A percentile compares a stretch with the other conserved stretches of the same genome.
Evolutionary conservation across 2,329 filamentous ascomycete species (phyloP).

Genomic region (Colletotrichum musicola): DNA sequence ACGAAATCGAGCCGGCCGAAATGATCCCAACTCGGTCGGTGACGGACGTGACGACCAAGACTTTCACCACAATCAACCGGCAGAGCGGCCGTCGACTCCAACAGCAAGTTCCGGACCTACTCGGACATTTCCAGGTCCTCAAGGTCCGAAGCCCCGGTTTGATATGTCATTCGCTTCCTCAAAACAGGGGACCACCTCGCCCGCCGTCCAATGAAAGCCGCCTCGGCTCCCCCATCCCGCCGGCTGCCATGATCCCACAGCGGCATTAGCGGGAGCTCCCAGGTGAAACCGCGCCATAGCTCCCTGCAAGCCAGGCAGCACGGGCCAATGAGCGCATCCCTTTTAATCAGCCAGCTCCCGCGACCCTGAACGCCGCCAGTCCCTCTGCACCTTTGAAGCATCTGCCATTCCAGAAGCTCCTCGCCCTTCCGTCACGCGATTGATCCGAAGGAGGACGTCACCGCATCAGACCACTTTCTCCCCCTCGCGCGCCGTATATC

Average conservation of each 20-base stretch:
- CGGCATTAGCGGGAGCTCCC: conserved; percentile 35
- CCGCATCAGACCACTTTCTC: conserved; percentile 32
- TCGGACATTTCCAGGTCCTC: conserved; percentile 21
- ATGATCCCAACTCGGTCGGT: too few relatives aligned
- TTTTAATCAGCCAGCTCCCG: conserved; percentile 33
- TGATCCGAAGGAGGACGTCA: conserved; percentile 2
- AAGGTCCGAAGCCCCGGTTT: conserved; percentile 19
- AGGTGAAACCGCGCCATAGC: conserved; percentile 35
- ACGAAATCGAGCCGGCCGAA: too few relatives aligned
- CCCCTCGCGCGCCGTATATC: conserved; percentile 13
- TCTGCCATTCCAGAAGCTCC: background rate
- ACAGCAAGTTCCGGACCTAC: background rate
- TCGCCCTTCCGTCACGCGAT: conserved; percentile 19
- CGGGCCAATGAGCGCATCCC: conserved; percentile 31
- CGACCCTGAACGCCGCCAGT: background rate
- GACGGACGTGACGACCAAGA: too few relatives aligned
- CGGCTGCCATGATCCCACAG: conserved; percentile 35
- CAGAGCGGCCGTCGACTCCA: background rate
- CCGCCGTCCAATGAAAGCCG: background rate
- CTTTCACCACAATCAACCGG: too few relatives aligned
- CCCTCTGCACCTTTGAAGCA: conserved; percentile 15
- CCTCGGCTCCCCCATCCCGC: conserved; percentile 13
- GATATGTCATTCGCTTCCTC: conserved; percentile 13
- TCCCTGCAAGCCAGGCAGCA: conserved; percentile 27
- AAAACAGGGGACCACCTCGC: background rate